A percentile compares a stretch with the other conserved stretches of the same genome.
phyloP scores from a whole-genome alignment of 1,139 yeast species.

The Debaryomycetaceae sp. region DNA sequence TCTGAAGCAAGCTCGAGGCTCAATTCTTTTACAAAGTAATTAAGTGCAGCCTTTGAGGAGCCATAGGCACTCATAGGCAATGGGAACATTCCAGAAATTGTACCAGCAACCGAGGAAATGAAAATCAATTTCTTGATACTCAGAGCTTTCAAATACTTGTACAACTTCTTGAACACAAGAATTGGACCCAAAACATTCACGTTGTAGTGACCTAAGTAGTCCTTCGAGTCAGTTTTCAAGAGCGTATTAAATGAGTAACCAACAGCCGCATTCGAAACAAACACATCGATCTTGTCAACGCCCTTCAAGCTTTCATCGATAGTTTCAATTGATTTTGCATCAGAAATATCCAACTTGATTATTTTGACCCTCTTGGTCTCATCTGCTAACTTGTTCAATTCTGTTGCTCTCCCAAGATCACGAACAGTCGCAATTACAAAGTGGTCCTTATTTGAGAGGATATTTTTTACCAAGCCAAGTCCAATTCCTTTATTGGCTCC shows the following conservation, averaged over 20 bases:
- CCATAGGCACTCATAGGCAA: slow-evolving; percentile 19
- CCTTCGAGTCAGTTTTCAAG: slow-evolving; percentile 7
- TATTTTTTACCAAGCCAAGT: background rate
- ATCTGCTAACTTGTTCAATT: background rate
- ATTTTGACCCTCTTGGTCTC: background rate
- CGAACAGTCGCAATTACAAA: background rate
- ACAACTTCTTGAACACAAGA: slow-evolving; percentile 19
- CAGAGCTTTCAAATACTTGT: slow-evolving; percentile 19
- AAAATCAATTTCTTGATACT: slow-evolving; percentile 19
- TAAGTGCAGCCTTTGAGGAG: slow-evolving; percentile 29
- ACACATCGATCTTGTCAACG: slow-evolving; percentile 11
- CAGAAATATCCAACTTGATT: slow-evolving; percentile 6
- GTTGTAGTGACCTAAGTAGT: slow-evolving; percentile 17
- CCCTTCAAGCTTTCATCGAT: too few species aligned
- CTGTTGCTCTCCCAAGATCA: background rate
- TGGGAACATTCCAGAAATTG: slow-evolving; percentile 12
- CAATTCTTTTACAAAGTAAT: slow-evolving; percentile 16
- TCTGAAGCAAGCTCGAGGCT: slow-evolving; percentile 18
- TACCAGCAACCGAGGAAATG: slow-evolving; percentile 22
- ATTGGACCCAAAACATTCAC: slow-evolving; percentile 29
- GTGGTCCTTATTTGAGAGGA: background rate
- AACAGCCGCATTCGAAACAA: slow-evolving; percentile 17
- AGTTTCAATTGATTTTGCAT: slow-evolving; percentile 1
- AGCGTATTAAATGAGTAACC: slow-evolving; percentile 2
- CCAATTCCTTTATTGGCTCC: background rate